Evolutionary conservation across 2,329 filamentous ascomycete species (phyloP), one percentile per base, ranked within the genome.

Genomic region (Fonsecaea nubica): DNA sequence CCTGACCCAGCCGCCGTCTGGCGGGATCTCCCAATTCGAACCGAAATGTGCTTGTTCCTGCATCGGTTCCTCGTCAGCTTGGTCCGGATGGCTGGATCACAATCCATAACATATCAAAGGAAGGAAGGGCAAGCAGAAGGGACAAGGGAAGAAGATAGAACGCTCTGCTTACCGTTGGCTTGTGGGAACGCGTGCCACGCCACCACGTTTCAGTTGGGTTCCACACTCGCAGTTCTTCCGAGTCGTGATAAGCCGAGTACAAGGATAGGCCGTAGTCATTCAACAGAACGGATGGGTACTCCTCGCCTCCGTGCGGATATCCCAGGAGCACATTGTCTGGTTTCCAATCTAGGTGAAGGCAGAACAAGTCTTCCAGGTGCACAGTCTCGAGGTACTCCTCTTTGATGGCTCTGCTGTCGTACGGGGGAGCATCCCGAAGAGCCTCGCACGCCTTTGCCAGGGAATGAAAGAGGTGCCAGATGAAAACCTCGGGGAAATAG

Each of bases 311-410:
- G 18, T 56, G 60, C 7, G 53, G 62, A 40, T 63, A 63, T 18
- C 62, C 63, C 12, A 99, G 85, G 0, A 98, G 83, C 71, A 98
- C 92, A 80, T 99, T 98, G 83, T 97, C 93, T 65, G 95, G 95
- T 85, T 98, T 99, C 69, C 98, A 84, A 79, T 98, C 95, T 80
- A 94, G 86, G 80, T 98, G 95, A 25, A 98, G 93, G 64, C 94
- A 95, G 69, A 1, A 87, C 7, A 64, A 21, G 1, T 55, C 30
- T 18, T 57, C 57, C 12, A 18, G 25, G 18, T 9, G 7, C 36
- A 38, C 9, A 30, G 54, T 54, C n/a, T 30, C 33, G 12, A n/a
- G 33, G 54, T 48, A 55, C 45, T 50, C 35, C 30, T 35, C 40
- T 4, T 42, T 21, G 21, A 70, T 32, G 4, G 35, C 55, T 32